Conservation (phyloP, 1,284 basidiomycete species). For the Acaromyces ingoldii region DNA sequence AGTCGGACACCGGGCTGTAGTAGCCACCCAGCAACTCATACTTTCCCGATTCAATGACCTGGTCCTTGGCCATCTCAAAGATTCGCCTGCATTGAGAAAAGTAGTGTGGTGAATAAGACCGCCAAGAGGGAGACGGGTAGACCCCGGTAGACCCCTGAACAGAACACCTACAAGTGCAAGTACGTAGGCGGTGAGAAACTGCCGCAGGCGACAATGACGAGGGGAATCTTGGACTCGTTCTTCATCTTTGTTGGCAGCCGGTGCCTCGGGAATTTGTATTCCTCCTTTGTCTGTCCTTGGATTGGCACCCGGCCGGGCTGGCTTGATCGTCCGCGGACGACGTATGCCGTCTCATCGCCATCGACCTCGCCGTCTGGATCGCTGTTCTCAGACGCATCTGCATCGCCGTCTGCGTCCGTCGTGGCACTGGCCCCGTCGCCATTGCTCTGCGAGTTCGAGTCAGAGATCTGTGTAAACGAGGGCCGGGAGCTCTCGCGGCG, state of each 20-base stretch:
- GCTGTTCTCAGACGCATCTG: conserved; percentile 3
- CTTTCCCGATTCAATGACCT: conserved; percentile 81
- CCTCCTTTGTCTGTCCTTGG: conserved; percentile 19
- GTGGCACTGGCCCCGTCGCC: conserved; percentile 2
- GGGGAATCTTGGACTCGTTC: conserved; percentile 46
- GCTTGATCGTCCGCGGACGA: background rate
- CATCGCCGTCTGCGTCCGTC: conserved; percentile 11
- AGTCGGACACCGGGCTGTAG: conserved; percentile 71
- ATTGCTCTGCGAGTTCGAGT: background rate
- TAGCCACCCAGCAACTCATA: conserved; percentile 92
- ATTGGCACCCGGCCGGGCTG: background rate
- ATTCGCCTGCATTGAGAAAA: no score
- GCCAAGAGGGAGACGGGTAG: conserved; percentile 56
- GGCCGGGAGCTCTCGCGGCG: background rate
- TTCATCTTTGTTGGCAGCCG: conserved; percentile 44
- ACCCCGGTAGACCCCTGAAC: no score
- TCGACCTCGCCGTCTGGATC: conserved; percentile 14
- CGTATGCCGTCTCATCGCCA: conserved; percentile 14
- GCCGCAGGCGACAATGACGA: conserved; percentile 57
- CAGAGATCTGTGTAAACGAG: background rate
- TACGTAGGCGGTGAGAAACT: conserved; percentile 60
- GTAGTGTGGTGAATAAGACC: conserved; percentile 60
- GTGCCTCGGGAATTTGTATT: conserved; percentile 46
- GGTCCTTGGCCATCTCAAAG: conserved; percentile 98
- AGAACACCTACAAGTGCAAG: conserved; percentile 58